Evolutionary conservation across 345 rosid genomes (phyloP).

Genomic region (Eucalyptus camaldulensis): DNA sequence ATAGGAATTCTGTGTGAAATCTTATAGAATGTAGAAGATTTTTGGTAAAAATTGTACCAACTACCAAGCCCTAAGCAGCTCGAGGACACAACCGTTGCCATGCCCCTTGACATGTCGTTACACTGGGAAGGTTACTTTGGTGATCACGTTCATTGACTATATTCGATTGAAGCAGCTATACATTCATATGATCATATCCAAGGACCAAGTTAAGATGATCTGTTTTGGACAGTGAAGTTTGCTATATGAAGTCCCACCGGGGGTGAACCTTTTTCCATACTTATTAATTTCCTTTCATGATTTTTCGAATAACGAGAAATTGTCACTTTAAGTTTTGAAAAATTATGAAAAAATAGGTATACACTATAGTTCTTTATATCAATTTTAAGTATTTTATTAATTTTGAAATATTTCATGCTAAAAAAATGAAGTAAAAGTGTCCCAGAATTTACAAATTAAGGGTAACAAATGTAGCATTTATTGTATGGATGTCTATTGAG

Average conservation of each 20-base stretch:
- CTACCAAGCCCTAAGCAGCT: neutral
- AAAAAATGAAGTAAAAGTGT: too few relatives aligned
- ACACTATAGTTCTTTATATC: too few relatives aligned
- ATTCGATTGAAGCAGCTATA: neutral
- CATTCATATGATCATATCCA: neutral
- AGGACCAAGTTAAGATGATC: neutral
- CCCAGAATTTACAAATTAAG: too few relatives aligned
- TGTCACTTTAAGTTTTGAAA: too few relatives aligned
- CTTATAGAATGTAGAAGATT: neutral
- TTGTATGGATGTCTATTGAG: too few relatives aligned
- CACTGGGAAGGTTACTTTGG: neutral
- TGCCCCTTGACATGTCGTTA: neutral
- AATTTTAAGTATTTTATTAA: too few relatives aligned
- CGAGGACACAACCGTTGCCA: neutral
- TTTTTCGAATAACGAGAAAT: too few relatives aligned
- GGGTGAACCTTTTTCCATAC: neutral
- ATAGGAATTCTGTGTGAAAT: neutral
- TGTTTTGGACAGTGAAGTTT: neutral
- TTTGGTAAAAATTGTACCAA: neutral
- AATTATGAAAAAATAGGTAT: too few relatives aligned
- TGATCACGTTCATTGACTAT: neutral
- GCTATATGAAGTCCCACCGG: neutral
- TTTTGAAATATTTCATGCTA: too few relatives aligned
- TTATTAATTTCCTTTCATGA: neutral
- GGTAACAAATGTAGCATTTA: too few relatives aligned